Base-by-base conservation (phyloP, 2,329 filamentous ascomycete species). In the Exophiala bonariae region DNA sequence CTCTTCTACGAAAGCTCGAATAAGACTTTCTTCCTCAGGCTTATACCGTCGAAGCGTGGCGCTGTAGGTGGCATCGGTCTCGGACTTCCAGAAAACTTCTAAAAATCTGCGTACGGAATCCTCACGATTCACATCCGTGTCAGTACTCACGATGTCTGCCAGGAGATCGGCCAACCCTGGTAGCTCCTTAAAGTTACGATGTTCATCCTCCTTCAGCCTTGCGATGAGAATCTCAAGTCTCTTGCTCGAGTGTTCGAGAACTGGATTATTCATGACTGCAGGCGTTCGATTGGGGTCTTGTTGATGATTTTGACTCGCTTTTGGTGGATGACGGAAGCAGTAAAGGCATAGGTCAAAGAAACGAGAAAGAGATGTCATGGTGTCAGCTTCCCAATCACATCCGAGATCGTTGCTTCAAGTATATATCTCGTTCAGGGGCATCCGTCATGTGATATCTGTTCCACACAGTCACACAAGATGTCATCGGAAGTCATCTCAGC, bases 121-220 rank as follows among this genome's bases (percentile, higher is more conserved):
- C 19, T 26, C 38, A 9, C 19, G 38, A n/a, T 19, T 14, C 23
- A 41, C 38, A n/a, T 41, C 38, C 4, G 26, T 20, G 11, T 41
- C 17, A 14, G 17, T 19, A 13, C n/a, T 20, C 17, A 41, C 38
- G 14, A 26, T n/a, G 17, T 26, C 17, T 8, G 8, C 23, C 16
- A 41, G 38, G n/a, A 41, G 38, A 26, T 41, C 38, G 6, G 19
- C 19, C 19, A 41, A 20, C 20, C 38, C 38, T 22, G 38, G 38
- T 13, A 41, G 26, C 11, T 22, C 19, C 11, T 26, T 41, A 13
- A 23, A 6, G n/a, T 26, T 26, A n/a, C 16, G 19, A n/a, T 41
- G 4, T 13, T 26, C 19, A 26, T 41, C 38, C 10, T 26, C n/a
- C n/a, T 26, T 22, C 11, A 41, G 11, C n/a, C 28, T 30, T 3